Evolutionary conservation across 1,139 yeast genomes (phyloP), one percentile per base, ranked within the genome.

Genomic region (Yamadazyma songkhlaensis): DNA sequence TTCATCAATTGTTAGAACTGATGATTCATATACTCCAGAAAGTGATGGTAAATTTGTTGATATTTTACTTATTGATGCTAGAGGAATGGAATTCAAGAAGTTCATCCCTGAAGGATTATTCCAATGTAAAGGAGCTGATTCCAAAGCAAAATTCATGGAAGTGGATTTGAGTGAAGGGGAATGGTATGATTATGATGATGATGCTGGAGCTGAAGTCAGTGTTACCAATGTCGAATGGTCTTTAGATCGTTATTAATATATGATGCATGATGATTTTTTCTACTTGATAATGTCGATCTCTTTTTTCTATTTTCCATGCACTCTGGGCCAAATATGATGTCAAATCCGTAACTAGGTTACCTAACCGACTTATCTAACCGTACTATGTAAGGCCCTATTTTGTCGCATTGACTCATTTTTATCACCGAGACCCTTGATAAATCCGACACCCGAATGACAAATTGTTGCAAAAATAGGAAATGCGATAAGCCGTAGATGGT

Each of bases 161-260:
- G 74, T 88, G n/a, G 88, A 83, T 41, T 61, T 88, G 36, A 76
- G 72, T 30, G 97, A 88, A 29, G 79, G 77, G 32, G 97, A 92
- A 56, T 90, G 96, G 95, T 92, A 82, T 57, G 98, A 92, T 53
- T 94, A 90, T 56, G 97, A 92, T 55, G 97, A 92, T 42, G 77
- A 81, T 52, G 82, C 86, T 4, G 78, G 80, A 9, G 77, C 69
- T 21, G 97, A 92, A 58, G 97, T 89, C 15, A 80, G 94, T 29
- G 74, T 92, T 11, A 79, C 85, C 2, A 92, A 87, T 7, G 72
- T 81, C 13, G 55, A 66, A 38, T 89, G 95, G 86, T 29, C 42
- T 17, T 37, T 48, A 8, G 41, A 31, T 25, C 38, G 52, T 30
- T 39, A 30, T 44, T 42, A 29, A 23, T 23, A 23, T 9, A 23